Evolutionary conservation across 2,329 filamentous ascomycete species (phyloP).

Genomic region (Aureobasidium mangrovei): DNA sequence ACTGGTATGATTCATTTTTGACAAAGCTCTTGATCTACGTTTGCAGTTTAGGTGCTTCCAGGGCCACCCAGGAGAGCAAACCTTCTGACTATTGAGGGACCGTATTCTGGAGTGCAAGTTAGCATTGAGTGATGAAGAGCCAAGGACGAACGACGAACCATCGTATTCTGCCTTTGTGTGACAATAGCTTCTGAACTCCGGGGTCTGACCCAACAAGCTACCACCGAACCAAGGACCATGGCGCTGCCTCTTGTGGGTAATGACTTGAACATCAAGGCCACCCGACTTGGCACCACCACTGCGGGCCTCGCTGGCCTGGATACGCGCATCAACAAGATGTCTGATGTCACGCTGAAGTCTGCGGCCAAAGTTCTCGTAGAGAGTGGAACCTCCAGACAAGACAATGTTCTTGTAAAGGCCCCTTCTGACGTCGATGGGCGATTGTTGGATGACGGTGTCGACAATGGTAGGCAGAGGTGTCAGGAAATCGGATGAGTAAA

Average conservation of each 20-base stretch:
- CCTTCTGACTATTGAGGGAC: slow-evolving; percentile 87
- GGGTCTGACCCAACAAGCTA: slow-evolving; percentile 89
- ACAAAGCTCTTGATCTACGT: slow-evolving; percentile 6
- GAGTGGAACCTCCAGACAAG: slow-evolving; percentile 86
- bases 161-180: slow-evolving; percentile 76
- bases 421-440: slow-evolving; percentile 92
- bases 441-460: slow-evolving; percentile 93
- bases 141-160: slow-evolving; percentile 29
- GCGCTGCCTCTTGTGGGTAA: slow-evolving; percentile 92
- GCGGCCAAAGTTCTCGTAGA: slow-evolving; percentile 97
- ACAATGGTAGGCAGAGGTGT: slow-evolving; percentile 91
- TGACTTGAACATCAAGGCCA: slow-evolving; percentile 91
- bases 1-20: neutral
- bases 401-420: slow-evolving; percentile 99
- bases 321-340: slow-evolving; percentile 86
- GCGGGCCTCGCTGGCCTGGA: slow-evolving; percentile 81
- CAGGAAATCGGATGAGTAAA: slow-evolving; percentile 97
- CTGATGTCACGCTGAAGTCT: slow-evolving; percentile 95
- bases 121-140: neutral
- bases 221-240: slow-evolving; percentile 99
- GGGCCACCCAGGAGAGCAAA: slow-evolving; percentile 91
- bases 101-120: slow-evolving; percentile 62
- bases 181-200: slow-evolving; percentile 97
- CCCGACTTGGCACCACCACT: slow-evolving; percentile 90
- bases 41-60: slow-evolving; percentile 55